Percentiles rank a stretch among this genome's conserved stretches.
Evolutionary conservation across 2,329 filamentous ascomycete species (phyloP).

Genomic region (Fusarium nanum): DNA sequence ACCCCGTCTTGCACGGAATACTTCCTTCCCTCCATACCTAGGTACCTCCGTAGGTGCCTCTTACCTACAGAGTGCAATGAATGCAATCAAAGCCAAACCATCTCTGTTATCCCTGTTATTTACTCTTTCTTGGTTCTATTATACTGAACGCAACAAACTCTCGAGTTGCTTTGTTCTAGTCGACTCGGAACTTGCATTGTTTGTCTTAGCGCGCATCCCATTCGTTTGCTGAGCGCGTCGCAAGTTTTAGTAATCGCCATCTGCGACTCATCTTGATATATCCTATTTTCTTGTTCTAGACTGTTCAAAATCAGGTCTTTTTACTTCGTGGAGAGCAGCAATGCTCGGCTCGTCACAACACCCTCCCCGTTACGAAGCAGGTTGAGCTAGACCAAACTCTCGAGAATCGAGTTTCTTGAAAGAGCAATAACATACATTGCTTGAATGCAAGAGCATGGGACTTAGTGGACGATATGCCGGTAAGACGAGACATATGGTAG

Average conservation of each 20-base stretch:
- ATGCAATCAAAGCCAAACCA: not conserved
- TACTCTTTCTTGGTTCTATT: not conserved
- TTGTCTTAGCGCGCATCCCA: not conserved
- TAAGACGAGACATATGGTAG: constrained; percentile 2
- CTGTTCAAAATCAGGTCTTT: not conserved
- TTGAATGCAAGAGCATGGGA: constrained; percentile 14
- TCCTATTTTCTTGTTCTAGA: not conserved
- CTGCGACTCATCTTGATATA: not conserved
- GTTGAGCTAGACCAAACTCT: not conserved
- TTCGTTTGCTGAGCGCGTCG: not conserved
- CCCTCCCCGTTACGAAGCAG: not conserved
- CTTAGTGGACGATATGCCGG: constrained; percentile 22
- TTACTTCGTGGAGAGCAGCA: not conserved
- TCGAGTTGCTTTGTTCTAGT: not conserved
- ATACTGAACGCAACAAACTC: not conserved
- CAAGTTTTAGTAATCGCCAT: not conserved
- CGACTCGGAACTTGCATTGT: not conserved
- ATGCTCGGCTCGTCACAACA: not conserved
- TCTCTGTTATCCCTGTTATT: not conserved
- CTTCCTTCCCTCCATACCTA: not conserved
- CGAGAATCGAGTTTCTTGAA: not conserved
- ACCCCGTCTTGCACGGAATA: not conserved
- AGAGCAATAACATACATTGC: not conserved
- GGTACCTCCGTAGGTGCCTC: not conserved
- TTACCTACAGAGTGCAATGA: constrained; percentile 21